Evolutionary conservation across 2,329 filamentous ascomycete species (phyloP), one percentile per base, ranked within the genome.

Genomic region (Aureobasidium sp.): DNA sequence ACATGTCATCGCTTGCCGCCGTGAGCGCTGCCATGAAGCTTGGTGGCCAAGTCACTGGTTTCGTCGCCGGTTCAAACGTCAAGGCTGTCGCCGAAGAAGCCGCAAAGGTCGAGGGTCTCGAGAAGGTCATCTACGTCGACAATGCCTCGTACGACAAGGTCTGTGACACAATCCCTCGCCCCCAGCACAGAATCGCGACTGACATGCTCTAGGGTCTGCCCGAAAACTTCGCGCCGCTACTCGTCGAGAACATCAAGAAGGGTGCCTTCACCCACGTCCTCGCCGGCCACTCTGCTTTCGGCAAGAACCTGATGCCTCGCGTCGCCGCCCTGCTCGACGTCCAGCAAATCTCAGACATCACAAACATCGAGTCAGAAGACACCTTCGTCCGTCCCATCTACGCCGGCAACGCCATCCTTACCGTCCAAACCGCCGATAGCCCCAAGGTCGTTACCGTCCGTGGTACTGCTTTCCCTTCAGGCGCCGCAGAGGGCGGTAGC

Each of bases 181-280:
- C 25, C 42, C 31, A 9, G 1, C 4, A 33, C 47, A n/a, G 25
- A 25, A 5, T 38, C 54, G 9, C 15, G 21, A 4, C 23, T 10
- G 17, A 23, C n/a, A 10, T 25, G 4, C 8, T 31, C 33, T 55
- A 35, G 89, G 90, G 91, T 53, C 83, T 99, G 1, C 86, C 94
- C 57, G 94, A 99, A 78, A 96, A 90, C 79, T 97, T 84, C 71
- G 94, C 93, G n/a, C 89, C 91, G 60, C 80, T 99, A 49, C 80
- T 99, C 42, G 88, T 91, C 55, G 93, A 97, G 74, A 99, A 97
- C 75, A 93, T 97, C 75, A 95, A 95, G 78, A 94, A 94, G 73
- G 92, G 90, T 63, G 89, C 87, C 62, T 97, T 91, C 74, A 95
- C 92, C 63, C 94, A 99, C 72, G 83, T 99, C 65, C 82, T 99